Conservation (phyloP, 495 filamentous ascomycete species). For the Penicillium maclennaniae region DNA sequence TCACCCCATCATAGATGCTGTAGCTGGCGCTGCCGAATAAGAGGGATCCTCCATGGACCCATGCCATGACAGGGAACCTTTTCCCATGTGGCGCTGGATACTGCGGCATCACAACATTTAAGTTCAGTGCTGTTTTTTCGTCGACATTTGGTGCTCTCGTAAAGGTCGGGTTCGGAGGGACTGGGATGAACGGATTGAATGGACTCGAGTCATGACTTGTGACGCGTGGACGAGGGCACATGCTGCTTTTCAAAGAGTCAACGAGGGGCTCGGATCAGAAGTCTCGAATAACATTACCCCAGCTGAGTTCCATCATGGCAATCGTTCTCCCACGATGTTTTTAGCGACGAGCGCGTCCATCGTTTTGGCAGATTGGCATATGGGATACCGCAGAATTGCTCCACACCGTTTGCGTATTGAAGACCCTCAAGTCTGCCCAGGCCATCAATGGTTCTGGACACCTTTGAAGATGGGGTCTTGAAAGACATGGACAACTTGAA, state of each 20-base stretch:
- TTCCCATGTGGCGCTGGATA: background rate
- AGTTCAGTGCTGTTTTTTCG: conserved; percentile 6
- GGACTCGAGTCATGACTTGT: conserved; percentile 2
- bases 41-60: conserved; percentile 11
- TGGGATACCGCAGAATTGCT: conserved; percentile 14
- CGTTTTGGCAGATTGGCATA: conserved; percentile 9
- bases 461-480: conserved; percentile 1
- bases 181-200: conserved; percentile 9
- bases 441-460: conserved; percentile 1
- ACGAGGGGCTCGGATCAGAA: background rate
- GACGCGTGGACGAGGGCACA: conserved; percentile 6
- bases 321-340: conserved; percentile 8
- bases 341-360: conserved; percentile 10
- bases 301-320: conserved; percentile 15
- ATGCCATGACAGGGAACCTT: conserved; percentile 9
- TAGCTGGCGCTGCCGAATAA: conserved; percentile 10
- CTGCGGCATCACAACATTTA: conserved; percentile 6
- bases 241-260: background rate
- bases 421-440: conserved; percentile 8
- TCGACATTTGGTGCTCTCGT: background rate
- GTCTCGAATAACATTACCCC: background rate
- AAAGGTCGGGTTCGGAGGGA: conserved; percentile 8
- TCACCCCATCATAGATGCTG: conserved; percentile 13
- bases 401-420: conserved; percentile 7
- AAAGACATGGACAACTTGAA: conserved; percentile 6